Base-by-base conservation (phyloP, 805 yeast genomes). In the Candida coleopterorum region DNA sequence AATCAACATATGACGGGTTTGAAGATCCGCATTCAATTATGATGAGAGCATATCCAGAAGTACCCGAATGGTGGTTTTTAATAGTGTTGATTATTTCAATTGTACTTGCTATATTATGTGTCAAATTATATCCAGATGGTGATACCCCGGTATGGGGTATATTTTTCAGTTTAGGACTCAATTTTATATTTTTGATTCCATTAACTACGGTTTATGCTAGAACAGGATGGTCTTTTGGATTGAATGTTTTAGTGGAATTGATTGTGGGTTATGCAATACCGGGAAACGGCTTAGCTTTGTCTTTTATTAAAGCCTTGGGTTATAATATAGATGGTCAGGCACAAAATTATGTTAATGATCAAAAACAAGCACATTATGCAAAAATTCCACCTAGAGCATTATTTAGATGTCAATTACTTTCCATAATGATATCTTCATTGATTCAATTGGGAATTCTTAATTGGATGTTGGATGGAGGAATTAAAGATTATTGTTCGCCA, bases 71-170 rank as follows among this genome's bases (percentile, higher is more conserved):
- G 65, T 48, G 46, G 29, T 61, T 51, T 38, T 15, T 43, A 6
- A 32, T 46, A 11, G 41, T 60, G 4, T 44, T 60, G 38, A 39
- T 56, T 7, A 32, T 58, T 9, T 50, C 66, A n/a, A 18, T 58
- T 25, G 55, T 57, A 22, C 49, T 58, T n/a, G 66, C 62, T 2
- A 52, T 62, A 10, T 31, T 53, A 3, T 56, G 64, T 35, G 62
- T 59, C 11, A 30, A 48, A 32, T 35, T 58, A 12, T 62, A 56
- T 31, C 69, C 69, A 3, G 62, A 58, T 2, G 59, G 75, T 34
- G 60, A 75, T 34, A 74, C 82, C 4, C 81, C 82, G 12, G 74
- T 76, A 17, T 77, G 83, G 82, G 72, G 75, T 22, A 60, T 78
- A 28, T 70, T 77, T 67, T 69, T 78, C 42, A 66, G 74, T 4